phyloP scores from a whole-genome alignment of 2,329 filamentous ascomycete genomes.

The Aspergillus sojae region DNA sequence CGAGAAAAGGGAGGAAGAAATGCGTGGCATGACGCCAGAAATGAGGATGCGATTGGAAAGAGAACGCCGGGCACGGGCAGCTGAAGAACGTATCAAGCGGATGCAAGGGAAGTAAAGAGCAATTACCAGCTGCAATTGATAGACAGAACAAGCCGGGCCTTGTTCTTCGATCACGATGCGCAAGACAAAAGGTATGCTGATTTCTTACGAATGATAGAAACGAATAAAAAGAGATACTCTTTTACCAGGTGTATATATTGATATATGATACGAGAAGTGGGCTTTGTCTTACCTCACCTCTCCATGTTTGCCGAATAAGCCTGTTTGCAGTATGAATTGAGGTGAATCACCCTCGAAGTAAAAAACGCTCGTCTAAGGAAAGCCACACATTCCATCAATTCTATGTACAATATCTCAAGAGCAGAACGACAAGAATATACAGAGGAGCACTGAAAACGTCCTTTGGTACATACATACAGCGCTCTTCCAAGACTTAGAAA shows the following conservation, averaged over 20 bases:
- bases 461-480: neutral
- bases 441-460: neutral
- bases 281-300: neutral
- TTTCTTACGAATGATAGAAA: constrained; percentile 7
- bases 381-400: neutral
- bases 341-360: neutral
- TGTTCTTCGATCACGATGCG: neutral
- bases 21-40: constrained; percentile 81
- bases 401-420: neutral
- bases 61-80: constrained; percentile 86
- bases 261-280: neutral
- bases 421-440: neutral
- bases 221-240: neutral
- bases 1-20: constrained; percentile 81
- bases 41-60: constrained; percentile 82
- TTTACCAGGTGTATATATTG: neutral
- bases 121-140: neutral
- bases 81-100: constrained; percentile 79
- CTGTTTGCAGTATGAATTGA: too few species aligned
- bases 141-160: neutral
- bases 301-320: too few species aligned
- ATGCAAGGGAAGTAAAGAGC: constrained; percentile 52
- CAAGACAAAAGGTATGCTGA: neutral
- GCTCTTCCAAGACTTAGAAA: constrained; percentile 7
- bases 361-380: neutral